Conservation (phyloP, 352 stramenopile species). For the Phytophthora palmivora region DNA sequence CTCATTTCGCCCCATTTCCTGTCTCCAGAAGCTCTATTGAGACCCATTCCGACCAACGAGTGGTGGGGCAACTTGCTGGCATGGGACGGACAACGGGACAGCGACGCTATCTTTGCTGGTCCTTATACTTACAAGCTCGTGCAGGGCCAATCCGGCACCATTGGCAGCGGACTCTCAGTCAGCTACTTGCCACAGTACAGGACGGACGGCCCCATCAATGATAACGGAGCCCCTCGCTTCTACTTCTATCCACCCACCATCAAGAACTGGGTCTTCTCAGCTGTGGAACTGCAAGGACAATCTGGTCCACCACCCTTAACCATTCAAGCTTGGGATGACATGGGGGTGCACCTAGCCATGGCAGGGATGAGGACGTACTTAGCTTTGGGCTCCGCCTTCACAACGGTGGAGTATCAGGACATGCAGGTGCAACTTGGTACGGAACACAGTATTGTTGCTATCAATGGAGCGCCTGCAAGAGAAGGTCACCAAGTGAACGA, state of each 20-base stretch:
- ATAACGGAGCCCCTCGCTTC: slow-evolving; percentile 85
- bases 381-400: slow-evolving; percentile 79
- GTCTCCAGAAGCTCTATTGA: slow-evolving; percentile 24
- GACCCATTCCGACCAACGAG: slow-evolving; percentile 76
- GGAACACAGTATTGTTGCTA: slow-evolving; percentile 63
- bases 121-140: slow-evolving; percentile 77
- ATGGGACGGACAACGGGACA: slow-evolving; percentile 60
- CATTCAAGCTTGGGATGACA: slow-evolving; percentile 80
- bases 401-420: slow-evolving; percentile 71
- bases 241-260: slow-evolving; percentile 82
- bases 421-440: slow-evolving; percentile 71
- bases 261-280: slow-evolving; percentile 80
- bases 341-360: slow-evolving; percentile 68
- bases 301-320: slow-evolving; percentile 31
- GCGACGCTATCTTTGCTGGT: slow-evolving; percentile 74
- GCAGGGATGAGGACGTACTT: slow-evolving; percentile 61
- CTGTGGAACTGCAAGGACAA: slow-evolving; percentile 46
- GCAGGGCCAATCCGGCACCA: slow-evolving; percentile 34
- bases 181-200: slow-evolving; percentile 83
- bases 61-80: slow-evolving; percentile 89
- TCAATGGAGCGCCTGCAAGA: slow-evolving; percentile 55
- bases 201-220: slow-evolving; percentile 68
- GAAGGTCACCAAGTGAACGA: slow-evolving; percentile 49
- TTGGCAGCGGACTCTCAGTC: slow-evolving; percentile 59
- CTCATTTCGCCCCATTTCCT: slow-evolving; percentile 66